Percentiles rank a stretch among this genome's conserved stretches.
These are phyloP conservation scores for Silene vulgaris DNA, from an alignment of 179 eudicot species.

Conservation along the genomic window DNA sequence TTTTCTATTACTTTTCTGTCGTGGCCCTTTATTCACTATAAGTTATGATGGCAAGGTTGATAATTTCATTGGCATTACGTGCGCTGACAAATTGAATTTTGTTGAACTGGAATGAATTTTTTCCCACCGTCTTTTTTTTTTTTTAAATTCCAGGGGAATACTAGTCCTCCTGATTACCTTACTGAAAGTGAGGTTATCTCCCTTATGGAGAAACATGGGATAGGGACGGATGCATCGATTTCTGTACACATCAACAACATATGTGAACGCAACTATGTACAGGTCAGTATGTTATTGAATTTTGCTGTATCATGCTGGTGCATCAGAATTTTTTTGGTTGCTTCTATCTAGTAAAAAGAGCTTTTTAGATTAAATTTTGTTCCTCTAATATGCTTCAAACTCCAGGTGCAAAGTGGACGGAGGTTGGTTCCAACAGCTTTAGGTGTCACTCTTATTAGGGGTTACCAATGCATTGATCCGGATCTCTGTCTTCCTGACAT, in stretches of 20 bases:
- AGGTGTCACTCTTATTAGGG: conserved; percentile 83
- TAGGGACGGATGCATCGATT: conserved; percentile 96
- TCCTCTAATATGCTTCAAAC: conserved; percentile 16
- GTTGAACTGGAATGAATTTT: background rate
- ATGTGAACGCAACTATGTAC: conserved; percentile 94
- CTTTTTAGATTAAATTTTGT: background rate
- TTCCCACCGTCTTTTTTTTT: background rate
- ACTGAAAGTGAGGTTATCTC: conserved; percentile 92
- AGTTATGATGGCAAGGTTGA: background rate
- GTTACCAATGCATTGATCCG: conserved; percentile 91
- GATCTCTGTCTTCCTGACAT: conserved; percentile 96
- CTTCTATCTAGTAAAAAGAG: background rate
- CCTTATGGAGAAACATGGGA: conserved; percentile 96
- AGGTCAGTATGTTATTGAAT: conserved; percentile 39
- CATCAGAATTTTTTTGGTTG: background rate
- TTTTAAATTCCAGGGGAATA: conserved; percentile 51
- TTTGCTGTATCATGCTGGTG: background rate
- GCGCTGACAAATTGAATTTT: background rate
- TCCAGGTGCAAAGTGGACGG: conserved; percentile 88
- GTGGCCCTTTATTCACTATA: background rate
- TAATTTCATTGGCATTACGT: conserved; percentile 10
- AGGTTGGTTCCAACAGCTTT: conserved; percentile 86
- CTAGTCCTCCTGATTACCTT: conserved; percentile 82
- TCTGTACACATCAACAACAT: conserved; percentile 95
- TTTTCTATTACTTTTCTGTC: background rate